Base-by-base conservation (phyloP, 106 monocot genomes). In the Allium fistulosum region DNA sequence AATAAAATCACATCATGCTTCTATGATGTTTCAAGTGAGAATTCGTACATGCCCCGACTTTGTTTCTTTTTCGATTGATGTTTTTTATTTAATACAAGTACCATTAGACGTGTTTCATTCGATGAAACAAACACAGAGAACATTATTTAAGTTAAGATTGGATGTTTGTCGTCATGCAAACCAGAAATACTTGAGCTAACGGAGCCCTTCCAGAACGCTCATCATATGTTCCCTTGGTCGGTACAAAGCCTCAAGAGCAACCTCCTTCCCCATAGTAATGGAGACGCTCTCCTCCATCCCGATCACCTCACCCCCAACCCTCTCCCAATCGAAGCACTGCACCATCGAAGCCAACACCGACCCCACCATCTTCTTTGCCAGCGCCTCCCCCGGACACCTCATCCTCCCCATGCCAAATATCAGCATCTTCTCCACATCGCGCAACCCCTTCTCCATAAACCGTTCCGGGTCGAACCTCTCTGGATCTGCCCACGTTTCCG, bases 271-370 rank as follows among this genome's bases (percentile, higher is more conserved):
- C 72, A 72, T 37, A 45, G 63, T 63, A 16, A 63, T 26, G 2
- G 53, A 22, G 22, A 22, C 22, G 22, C 22, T 22, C 22, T 22
- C 22, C 22, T 22, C 22, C 22, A 22, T 22, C 22, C 22, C 22
- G 22, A 22, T 22, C 22, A 22, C 22, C 22, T 22, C 22, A 22
- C 22, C 22, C 22, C 68, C 75, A 52, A 75, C 15, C 22, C 68
- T 53, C 13, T 61, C 17, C 75, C 75, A 75, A 2, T 75, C 68
- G 26, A 75, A 75, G 60, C 75, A 75, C 46, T 75, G 75, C 60
- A 75, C 18, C 53, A 75, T 26, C 59, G 68, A 51, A 13, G 61
- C 75, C 52, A 75, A 22, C 2, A 48, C 28, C 8, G 64, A 63
- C 7, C 63, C 63, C 53, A 72, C 17, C 48, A 53, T 53, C 47